Percentiles rank a stretch among this genome's conserved stretches.
These are phyloP conservation scores for Linaria vulgaris DNA, from an alignment of 257 asterid genomes.

Conservation along the genomic window DNA sequence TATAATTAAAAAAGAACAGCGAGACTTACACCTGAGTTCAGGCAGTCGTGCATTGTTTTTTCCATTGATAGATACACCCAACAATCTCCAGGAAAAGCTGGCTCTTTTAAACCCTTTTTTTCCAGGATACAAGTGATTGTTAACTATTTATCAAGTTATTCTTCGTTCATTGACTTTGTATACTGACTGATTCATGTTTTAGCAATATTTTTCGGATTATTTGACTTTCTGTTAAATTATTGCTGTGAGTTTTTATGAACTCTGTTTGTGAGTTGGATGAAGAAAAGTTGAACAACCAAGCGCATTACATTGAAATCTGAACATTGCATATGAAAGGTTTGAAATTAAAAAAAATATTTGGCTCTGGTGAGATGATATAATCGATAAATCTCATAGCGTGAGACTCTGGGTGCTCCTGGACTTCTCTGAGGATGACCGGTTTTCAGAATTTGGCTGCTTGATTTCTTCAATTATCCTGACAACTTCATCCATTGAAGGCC, in stretches of 20 bases:
- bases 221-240: conserved; percentile 21
- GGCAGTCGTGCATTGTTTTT: conserved; percentile 27
- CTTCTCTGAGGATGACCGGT: conserved; percentile 40
- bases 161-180: conserved; percentile 17
- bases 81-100: conserved; percentile 24
- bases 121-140: conserved; percentile 11
- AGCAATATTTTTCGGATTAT: background rate
- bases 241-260: conserved; percentile 5
- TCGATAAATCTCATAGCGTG: background rate
- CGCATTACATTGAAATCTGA: background rate
- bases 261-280: conserved; percentile 10
- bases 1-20: background rate
- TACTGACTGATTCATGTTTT: conserved; percentile 13
- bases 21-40: conserved; percentile 10
- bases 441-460: conserved; percentile 39
- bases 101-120: conserved; percentile 11
- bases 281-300: conserved; percentile 12
- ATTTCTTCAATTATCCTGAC: conserved; percentile 57
- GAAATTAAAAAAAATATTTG: background rate
- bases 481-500: conserved; percentile 62
- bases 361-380: conserved; percentile 4
- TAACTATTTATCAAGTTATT: conserved; percentile 18
- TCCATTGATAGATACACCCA: conserved; percentile 21
- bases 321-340: conserved; percentile 17
- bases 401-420: conserved; percentile 45